phyloP scores from a whole-genome alignment of 176 grass and related monocot genomes.

The Triticum dicoccoides region DNA sequence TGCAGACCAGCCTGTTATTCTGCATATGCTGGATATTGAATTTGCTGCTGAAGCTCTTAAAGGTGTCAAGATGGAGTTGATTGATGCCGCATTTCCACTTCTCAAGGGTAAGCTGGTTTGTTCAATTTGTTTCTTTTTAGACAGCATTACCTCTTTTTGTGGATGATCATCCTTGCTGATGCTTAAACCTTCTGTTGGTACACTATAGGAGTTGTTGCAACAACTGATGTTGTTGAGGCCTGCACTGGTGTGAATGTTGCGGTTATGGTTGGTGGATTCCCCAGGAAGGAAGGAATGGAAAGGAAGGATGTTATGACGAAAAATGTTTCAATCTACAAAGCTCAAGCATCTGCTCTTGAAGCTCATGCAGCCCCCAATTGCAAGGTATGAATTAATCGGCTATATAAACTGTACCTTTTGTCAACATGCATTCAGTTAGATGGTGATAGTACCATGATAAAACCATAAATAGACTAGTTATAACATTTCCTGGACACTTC shows the following conservation, averaged over 20 bases:
- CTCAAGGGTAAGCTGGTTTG: constrained; percentile 58
- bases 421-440: background rate
- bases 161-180: background rate
- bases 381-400: constrained; percentile 50
- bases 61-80: constrained; percentile 96
- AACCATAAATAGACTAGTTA: background rate
- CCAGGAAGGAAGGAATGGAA: constrained; percentile 98
- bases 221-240: constrained; percentile 87
- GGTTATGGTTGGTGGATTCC: constrained; percentile 98
- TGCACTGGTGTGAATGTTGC: constrained; percentile 95
- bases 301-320: constrained; percentile 98
- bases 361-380: constrained; percentile 82
- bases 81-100: constrained; percentile 96
- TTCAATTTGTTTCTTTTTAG: background rate
- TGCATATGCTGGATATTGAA: constrained; percentile 98
- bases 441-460: background rate
- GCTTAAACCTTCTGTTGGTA: constrained; percentile 26
- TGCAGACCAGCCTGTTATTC: constrained; percentile 89
- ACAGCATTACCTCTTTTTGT: background rate
- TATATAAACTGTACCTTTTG: background rate
- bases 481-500: background rate
- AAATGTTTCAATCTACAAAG: constrained; percentile 98
- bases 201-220: constrained; percentile 83
- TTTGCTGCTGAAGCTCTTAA: constrained; percentile 81
- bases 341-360: constrained; percentile 92